phyloP scores from a whole-genome alignment of 768 basidiomycete genomes.

The Kwoniella pini region DNA sequence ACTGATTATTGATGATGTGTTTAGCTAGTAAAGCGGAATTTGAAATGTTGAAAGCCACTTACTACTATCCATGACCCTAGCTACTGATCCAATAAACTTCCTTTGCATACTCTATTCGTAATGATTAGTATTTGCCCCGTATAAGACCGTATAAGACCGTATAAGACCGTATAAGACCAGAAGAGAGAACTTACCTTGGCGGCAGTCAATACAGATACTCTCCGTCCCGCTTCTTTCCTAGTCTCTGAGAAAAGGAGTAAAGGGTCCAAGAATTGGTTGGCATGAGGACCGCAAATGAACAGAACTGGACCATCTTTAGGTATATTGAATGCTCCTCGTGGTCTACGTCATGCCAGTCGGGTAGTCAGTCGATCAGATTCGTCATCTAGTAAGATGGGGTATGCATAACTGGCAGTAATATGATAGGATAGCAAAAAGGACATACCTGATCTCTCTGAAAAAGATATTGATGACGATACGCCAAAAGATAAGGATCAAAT shows the following conservation, averaged over 20 bases:
- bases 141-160: too few species aligned
- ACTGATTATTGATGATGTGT: slow-evolving; percentile 60
- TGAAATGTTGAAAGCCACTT: slow-evolving; percentile 50
- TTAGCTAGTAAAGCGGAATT: not conserved
- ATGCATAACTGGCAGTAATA: not conserved
- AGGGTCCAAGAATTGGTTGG: slow-evolving; percentile 93
- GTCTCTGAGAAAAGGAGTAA: slow-evolving; percentile 81
- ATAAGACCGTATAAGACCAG: too few species aligned
- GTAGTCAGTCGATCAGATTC: not conserved
- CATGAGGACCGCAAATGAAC: slow-evolving; percentile 89
- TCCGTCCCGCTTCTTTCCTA: slow-evolving; percentile 75
- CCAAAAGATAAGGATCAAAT: slow-evolving; percentile 81
- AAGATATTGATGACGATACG: slow-evolving; percentile 81
- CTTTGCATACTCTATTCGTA: slow-evolving; percentile 70
- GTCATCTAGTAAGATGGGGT: not conserved
- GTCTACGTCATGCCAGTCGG: slow-evolving; percentile 59
- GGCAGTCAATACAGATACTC: slow-evolving; percentile 83
- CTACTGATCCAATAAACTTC: slow-evolving; percentile 75
- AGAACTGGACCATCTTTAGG: slow-evolving; percentile 87
- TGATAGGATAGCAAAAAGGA: not conserved
- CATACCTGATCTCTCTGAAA: slow-evolving; percentile 78
- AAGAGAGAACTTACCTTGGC: slow-evolving; percentile 60
- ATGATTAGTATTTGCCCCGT: not conserved
- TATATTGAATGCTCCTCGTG: slow-evolving; percentile 91
- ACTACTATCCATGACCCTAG: slow-evolving; percentile 86